Base-by-base conservation (phyloP, 1,284 basidiomycete species). In the Meira nashicola region DNA sequence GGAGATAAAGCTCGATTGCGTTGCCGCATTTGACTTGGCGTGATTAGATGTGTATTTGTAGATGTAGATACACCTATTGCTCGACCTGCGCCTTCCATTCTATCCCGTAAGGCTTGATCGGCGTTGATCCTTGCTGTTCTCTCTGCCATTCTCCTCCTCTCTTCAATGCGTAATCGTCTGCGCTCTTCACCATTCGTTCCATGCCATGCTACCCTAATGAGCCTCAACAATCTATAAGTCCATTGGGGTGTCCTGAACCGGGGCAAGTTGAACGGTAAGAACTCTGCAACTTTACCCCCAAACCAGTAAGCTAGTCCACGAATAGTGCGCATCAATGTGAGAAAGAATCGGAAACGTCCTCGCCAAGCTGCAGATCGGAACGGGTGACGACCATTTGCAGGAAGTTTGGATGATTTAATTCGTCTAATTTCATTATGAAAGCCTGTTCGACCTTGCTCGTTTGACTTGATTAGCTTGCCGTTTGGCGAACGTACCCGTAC, bases 171-270 rank as follows among this genome's bases (percentile, higher is more conserved):
- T 25, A 49, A 52, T 9, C 56, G 56, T n/a, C 70, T 58, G 7
- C 57, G 38, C 12, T 46, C 58, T 51, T 77, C 74, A 40, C 74
- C 74, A 43, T 69, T 74, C 37, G 62, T 55, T 9, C 74, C 74
- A 53, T 77, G 74, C 74, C 74, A 77, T 28, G 68, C 58, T 12
- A 77, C 65, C 49, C 74, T 62, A 14, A 64, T 53, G 14, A 62
- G 44, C 9, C 72, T 63, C n/a, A 68, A 58, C 14, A 57, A 17
- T 2, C 46, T 25, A 19, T 55, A 64, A 2, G 67, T 55, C 58
- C 56, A 63, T 14, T 4, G 44, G 2, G 71, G 71, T 5, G 66
- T 52, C 39, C 55, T 49, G 7, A 65, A 61, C 19, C 60, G 58
- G 1, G 62, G 63, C 17, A 63, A 43, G 7, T 63, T 60, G 14